Percentiles rank a stretch among this genome's conserved stretches.
Evolutionary conservation across 208 protist species (phyloP).

Genomic region (Crithidia mellificae): DNA sequence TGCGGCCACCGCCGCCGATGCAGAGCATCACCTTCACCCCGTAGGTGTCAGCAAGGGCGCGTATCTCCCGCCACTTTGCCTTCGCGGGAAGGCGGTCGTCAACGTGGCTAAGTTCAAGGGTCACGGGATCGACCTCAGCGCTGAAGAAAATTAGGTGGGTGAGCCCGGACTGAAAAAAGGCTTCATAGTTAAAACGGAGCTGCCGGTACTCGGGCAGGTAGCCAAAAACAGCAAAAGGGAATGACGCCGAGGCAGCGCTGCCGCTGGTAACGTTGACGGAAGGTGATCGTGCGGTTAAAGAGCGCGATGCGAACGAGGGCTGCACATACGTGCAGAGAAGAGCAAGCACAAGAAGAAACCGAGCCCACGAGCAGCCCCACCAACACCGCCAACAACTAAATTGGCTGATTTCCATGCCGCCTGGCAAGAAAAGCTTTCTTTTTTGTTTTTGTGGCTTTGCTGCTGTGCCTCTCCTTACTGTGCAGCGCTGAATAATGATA

Average conservation of each 20-base stretch:
- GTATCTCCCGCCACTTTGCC: slow-evolving; percentile 37
- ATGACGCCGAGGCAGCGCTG: background rate
- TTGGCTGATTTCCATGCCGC: too few species aligned
- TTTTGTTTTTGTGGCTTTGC: too few species aligned
- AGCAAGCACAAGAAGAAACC: background rate
- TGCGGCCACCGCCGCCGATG: slow-evolving; percentile 67
- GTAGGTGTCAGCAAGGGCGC: slow-evolving; percentile 39
- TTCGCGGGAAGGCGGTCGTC: slow-evolving; percentile 50
- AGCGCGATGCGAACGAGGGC: background rate
- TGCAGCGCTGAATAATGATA: too few species aligned
- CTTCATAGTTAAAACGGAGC: slow-evolving; percentile 47
- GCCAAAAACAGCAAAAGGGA: slow-evolving; percentile 60
- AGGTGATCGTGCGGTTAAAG: background rate
- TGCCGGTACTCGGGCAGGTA: slow-evolving; percentile 79
- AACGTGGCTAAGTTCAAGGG: slow-evolving; percentile 29
- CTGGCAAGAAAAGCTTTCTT: too few species aligned
- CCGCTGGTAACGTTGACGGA: background rate
- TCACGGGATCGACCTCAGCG: slow-evolving; percentile 47
- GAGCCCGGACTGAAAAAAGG: slow-evolving; percentile 46
- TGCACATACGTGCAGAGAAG: background rate
- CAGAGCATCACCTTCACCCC: slow-evolving; percentile 60
- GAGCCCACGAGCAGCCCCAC: background rate
- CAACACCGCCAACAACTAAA: too few species aligned
- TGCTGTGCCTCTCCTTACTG: too few species aligned
- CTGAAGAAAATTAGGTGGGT: slow-evolving; percentile 84